Evolutionary conservation across 306 rosid genomes (phyloP).

Genomic region (Corylus avellana): DNA sequence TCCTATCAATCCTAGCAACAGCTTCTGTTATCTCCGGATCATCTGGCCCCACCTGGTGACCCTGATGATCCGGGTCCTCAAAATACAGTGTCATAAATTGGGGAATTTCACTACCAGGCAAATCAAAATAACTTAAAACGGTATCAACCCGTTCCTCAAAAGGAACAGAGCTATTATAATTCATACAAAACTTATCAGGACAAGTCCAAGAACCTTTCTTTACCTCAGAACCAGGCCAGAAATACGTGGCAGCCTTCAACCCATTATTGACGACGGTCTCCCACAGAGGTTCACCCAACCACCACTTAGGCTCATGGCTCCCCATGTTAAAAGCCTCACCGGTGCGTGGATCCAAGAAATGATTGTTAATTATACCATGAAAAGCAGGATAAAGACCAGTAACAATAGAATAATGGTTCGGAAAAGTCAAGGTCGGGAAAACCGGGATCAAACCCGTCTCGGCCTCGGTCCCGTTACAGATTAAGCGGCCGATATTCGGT

Average conservation of each 20-base stretch:
- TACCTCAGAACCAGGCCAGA: slow-evolving; percentile 99
- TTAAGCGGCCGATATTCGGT: slow-evolving; percentile 71
- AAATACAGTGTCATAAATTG: slow-evolving; percentile 88
- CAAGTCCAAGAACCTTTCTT: slow-evolving; percentile 89
- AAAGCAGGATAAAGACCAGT: slow-evolving; percentile 93
- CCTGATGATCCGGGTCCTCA: slow-evolving; percentile 98
- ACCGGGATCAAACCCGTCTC: slow-evolving; percentile 83
- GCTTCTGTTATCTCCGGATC: slow-evolving; percentile 84
- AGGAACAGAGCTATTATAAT: slow-evolving; percentile 70
- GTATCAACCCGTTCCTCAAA: slow-evolving; percentile 83
- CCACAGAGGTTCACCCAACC: slow-evolving; percentile 98
- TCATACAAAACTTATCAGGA: slow-evolving; percentile 46
- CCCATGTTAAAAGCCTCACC: slow-evolving; percentile 72
- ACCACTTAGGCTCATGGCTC: slow-evolving; percentile 90
- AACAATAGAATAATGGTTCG: slow-evolving; percentile 87
- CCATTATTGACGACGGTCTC: slow-evolving; percentile 83
- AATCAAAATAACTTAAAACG: slow-evolving; percentile 62
- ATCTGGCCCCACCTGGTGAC: slow-evolving; percentile 88
- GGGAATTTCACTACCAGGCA: slow-evolving; percentile 70
- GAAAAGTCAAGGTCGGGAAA: slow-evolving; percentile 88
- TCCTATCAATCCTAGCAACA: slow-evolving; percentile 67
- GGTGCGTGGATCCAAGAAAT: slow-evolving; percentile 67
- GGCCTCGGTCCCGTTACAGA: slow-evolving; percentile 85
- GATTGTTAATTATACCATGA: slow-evolving; percentile 89
- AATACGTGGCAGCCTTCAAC: slow-evolving; percentile 71